Conservation (phyloP, 192 early-diverging fungal species). For the Chytriomyces sp. region DNA sequence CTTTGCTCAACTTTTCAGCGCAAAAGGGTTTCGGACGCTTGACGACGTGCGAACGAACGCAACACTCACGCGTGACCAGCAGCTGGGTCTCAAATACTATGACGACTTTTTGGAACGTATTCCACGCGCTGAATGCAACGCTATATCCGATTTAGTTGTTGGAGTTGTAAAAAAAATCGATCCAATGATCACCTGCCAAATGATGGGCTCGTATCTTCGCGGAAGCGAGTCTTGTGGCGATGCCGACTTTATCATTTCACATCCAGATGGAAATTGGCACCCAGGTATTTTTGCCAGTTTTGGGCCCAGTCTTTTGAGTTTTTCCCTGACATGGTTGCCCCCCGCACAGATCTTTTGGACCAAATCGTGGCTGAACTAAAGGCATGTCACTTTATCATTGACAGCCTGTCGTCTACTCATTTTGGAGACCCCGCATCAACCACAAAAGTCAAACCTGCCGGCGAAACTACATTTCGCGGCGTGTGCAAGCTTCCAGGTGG, state of each 20-base stretch:
- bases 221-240: conserved; percentile 52
- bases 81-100: conserved; percentile 50
- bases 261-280: conserved; percentile 20
- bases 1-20: conserved; percentile 13
- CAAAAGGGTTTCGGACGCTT: conserved; percentile 51
- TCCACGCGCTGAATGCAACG: conserved; percentile 46
- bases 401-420: conserved; percentile 18
- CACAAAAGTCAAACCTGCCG: not conserved
- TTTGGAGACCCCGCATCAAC: not conserved
- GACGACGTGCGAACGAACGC: conserved; percentile 46
- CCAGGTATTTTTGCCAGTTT: conserved; percentile 2
- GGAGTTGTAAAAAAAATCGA: conserved; percentile 34
- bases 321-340: not conserved
- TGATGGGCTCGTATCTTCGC: conserved; percentile 55
- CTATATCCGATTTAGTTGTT: conserved; percentile 34
- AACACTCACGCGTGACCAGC: conserved; percentile 50
- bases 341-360: conserved; percentile 25
- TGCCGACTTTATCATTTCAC: conserved; percentile 48
- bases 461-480: conserved; percentile 40
- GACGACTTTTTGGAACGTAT: conserved; percentile 52
- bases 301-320: conserved; percentile 18
- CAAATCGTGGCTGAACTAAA: conserved; percentile 31
- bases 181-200: conserved; percentile 28
- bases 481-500: conserved; percentile 38
- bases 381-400: conserved; percentile 26